Conservation (phyloP, 768 basidiomycete species). For the Cubamyces lactineus region DNA sequence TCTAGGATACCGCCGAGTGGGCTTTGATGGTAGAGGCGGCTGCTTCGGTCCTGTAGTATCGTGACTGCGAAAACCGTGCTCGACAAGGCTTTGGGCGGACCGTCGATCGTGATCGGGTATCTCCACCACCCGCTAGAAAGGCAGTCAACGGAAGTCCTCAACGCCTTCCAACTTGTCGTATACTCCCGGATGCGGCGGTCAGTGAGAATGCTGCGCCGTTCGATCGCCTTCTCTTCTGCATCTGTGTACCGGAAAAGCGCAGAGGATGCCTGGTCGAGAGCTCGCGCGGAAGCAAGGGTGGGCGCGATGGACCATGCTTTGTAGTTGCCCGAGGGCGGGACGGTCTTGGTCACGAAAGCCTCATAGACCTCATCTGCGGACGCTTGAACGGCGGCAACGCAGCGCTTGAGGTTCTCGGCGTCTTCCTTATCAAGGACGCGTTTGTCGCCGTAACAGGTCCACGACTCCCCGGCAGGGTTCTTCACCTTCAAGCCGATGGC, state of each 20-base stretch:
- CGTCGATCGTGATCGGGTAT: slow-evolving; percentile 12
- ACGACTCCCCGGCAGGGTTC: slow-evolving; percentile 13
- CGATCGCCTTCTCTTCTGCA: not conserved
- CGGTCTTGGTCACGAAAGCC: slow-evolving; percentile 5
- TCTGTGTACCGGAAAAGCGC: slow-evolving; percentile 16
- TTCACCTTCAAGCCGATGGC: slow-evolving; percentile 23
- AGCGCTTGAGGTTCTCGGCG: slow-evolving; percentile 16
- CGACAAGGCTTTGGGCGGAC: not conserved
- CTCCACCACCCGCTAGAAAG: slow-evolving; percentile 8
- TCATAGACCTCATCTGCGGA: slow-evolving; percentile 25
- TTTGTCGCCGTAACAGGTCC: slow-evolving; percentile 18
- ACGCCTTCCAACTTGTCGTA: slow-evolving; percentile 9
- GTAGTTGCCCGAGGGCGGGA: slow-evolving; percentile 7
- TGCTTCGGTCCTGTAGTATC: not conserved
- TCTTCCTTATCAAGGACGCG: slow-evolving; percentile 16
- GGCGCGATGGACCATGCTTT: slow-evolving; percentile 21
- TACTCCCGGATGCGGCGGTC: not conserved
- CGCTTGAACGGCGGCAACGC: slow-evolving; percentile 22
- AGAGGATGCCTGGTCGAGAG: slow-evolving; percentile 5
- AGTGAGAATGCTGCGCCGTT: slow-evolving; percentile 9
- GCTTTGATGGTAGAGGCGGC: not conserved
- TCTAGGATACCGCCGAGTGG: no score
- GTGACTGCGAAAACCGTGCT: slow-evolving; percentile 3
- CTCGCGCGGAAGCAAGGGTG: slow-evolving; percentile 16
- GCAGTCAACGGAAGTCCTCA: slow-evolving; percentile 3